Evolutionary conservation across 352 stramenopile genomes (phyloP).

Genomic region (Phytopythium helicoides): DNA sequence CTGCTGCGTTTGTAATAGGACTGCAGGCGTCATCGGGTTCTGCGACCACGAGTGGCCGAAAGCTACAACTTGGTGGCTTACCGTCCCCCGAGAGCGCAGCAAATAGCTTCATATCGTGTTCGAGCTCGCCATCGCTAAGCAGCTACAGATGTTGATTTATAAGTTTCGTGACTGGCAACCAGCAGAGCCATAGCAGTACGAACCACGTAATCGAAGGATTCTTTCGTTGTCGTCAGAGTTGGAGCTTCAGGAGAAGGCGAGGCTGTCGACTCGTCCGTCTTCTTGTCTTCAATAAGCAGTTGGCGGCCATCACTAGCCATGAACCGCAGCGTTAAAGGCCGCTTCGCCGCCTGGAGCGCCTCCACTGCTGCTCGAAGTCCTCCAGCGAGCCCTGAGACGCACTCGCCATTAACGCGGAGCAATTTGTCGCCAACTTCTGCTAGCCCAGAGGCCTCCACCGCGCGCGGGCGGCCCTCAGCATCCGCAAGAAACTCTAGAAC

Average conservation of each 20-base stretch:
- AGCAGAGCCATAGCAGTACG: conserved; percentile 3
- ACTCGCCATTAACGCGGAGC: conserved; percentile 52
- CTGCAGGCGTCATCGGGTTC: conserved; percentile 52
- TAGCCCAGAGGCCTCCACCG: conserved; percentile 57
- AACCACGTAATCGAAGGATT: conserved; percentile 54
- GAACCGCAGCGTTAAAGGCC: conserved; percentile 60
- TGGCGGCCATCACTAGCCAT: conserved; percentile 52
- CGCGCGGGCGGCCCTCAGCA: conserved; percentile 43
- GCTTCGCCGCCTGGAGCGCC: conserved; percentile 29
- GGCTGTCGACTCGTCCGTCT: conserved; percentile 8
- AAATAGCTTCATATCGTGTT: conserved; percentile 44
- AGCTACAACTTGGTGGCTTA: conserved; percentile 47
- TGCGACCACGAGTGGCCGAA: conserved; percentile 50
- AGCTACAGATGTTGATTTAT: conserved; percentile 18
- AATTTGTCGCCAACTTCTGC: conserved; percentile 71
- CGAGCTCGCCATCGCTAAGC: conserved; percentile 38
- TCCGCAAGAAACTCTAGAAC: conserved; percentile 67
- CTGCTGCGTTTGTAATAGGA: conserved; percentile 25
- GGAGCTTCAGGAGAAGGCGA: conserved; percentile 9
- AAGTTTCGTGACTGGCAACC: too few species aligned
- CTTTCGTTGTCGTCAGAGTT: conserved; percentile 8
- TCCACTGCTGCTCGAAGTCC: conserved; percentile 37
- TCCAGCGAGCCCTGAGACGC: conserved; percentile 17
- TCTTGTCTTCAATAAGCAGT: conserved; percentile 13
- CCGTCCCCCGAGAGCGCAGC: conserved; percentile 58